Conservation (phyloP, 2,329 filamentous ascomycete species). For the Sporothrix sp. region DNA sequence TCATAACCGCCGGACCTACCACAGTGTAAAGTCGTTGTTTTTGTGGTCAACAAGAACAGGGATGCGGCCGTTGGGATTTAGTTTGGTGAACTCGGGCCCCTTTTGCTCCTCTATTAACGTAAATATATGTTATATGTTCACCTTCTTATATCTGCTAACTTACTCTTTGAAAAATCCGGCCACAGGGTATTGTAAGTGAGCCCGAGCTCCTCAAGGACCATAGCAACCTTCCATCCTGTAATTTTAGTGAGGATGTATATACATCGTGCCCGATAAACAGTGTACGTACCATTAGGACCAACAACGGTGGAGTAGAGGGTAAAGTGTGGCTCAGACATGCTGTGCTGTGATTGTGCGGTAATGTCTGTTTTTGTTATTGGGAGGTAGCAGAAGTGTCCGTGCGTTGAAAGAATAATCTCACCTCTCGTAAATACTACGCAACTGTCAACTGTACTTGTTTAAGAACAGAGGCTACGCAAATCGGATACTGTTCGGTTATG, state of each 20-base stretch:
- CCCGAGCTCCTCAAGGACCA: constrained; percentile 1
- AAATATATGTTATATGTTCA: background rate
- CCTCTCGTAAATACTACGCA: too few species aligned
- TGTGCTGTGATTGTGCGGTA: background rate
- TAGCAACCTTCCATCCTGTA: constrained; percentile 1
- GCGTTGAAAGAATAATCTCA: background rate
- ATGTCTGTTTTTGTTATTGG: background rate
- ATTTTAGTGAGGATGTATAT: background rate
- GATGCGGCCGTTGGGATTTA: constrained; percentile 14
- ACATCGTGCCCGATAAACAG: too few species aligned
- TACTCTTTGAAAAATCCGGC: constrained; percentile 1
- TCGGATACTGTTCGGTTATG: too few species aligned
- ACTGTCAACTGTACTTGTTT: too few species aligned
- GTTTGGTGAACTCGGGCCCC: constrained; percentile 1
- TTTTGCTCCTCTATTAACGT: background rate
- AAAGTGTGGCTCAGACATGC: background rate
- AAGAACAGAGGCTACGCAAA: too few species aligned
- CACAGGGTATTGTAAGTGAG: background rate
- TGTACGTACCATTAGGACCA: background rate
- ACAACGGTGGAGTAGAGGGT: constrained; percentile 1
- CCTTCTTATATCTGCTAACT: background rate
- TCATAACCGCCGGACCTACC: too few species aligned
- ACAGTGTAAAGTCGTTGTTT: constrained; percentile 36
- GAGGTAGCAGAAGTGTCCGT: too few species aligned
- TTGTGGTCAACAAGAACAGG: constrained; percentile 25